Conservation (phyloP, 148 eudicot species). For the Cornus florida region DNA sequence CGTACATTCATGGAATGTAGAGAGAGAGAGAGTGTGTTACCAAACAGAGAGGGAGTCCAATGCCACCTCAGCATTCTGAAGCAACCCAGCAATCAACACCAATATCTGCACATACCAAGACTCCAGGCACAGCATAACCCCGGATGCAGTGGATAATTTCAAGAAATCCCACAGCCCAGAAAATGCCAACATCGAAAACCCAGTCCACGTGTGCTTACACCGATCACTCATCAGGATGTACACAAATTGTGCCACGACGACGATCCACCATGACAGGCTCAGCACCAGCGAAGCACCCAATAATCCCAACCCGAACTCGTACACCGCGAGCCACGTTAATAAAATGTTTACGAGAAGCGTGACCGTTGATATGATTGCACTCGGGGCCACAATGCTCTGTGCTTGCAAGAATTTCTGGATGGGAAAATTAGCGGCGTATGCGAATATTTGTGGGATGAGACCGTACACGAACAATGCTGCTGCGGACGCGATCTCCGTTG, state of each 20-base stretch:
- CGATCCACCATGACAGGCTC: slow-evolving; percentile 59
- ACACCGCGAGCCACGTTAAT: slow-evolving; percentile 38
- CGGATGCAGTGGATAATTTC: slow-evolving; percentile 46
- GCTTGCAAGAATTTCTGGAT: background rate
- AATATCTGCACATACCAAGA: too few species aligned
- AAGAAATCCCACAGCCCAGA: slow-evolving; percentile 41
- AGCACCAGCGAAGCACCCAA: slow-evolving; percentile 45
- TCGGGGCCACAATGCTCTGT: slow-evolving; percentile 48
- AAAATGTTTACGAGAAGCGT: slow-evolving; percentile 27
- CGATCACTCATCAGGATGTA: slow-evolving; percentile 34
- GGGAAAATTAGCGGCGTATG: background rate
- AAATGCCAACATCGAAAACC: slow-evolving; percentile 43
- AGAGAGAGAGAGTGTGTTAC: too few species aligned
- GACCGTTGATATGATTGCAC: slow-evolving; percentile 44
- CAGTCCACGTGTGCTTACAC: slow-evolving; percentile 51
- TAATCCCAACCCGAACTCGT: slow-evolving; percentile 36
- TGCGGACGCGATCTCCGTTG: background rate
- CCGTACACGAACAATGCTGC: background rate
- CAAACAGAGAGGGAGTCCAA: too few species aligned
- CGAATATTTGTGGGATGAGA: background rate
- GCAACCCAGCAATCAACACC: too few species aligned
- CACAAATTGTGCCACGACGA: slow-evolving; percentile 44
- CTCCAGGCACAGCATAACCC: slow-evolving; percentile 47
- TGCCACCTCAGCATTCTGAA: too few species aligned
- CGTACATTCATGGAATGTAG: too few species aligned